Percentiles rank a stretch among this genome's conserved stretches.
phyloP scores from a whole-genome alignment of 148 eudicot genomes.

The Diospyros kaki region DNA sequence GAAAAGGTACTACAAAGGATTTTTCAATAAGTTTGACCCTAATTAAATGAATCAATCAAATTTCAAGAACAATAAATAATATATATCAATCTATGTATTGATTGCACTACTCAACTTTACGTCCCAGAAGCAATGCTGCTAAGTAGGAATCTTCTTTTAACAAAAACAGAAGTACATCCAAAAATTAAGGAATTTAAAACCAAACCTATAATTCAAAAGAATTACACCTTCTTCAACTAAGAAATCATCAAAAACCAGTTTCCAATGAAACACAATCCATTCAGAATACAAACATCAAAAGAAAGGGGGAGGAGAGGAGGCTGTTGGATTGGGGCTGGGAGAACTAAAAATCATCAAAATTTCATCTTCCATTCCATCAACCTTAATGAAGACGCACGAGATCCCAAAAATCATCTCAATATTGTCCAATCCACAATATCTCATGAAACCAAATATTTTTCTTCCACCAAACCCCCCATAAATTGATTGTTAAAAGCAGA shows the following conservation, averaged over 20 bases:
- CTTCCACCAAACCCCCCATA: not conserved
- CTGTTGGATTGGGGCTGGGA: not conserved
- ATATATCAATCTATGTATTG: too few relatives aligned
- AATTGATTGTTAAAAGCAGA: slow-evolving; percentile 1
- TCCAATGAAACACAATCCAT: not conserved
- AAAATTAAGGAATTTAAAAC: not conserved
- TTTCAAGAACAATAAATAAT: not conserved
- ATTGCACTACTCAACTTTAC: not conserved
- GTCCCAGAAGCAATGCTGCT: not conserved
- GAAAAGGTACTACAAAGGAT: not conserved
- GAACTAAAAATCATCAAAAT: not conserved
- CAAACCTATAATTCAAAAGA: slow-evolving; percentile 1
- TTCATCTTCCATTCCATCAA: not conserved
- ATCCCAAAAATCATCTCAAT: slow-evolving; percentile 7
- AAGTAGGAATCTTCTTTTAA: not conserved
- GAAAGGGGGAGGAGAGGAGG: not conserved
- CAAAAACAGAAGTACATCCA: not conserved
- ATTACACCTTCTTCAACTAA: not conserved
- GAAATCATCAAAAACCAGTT: not conserved
- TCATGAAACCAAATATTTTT: not conserved
- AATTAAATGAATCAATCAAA: not conserved
- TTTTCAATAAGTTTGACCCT: not conserved
- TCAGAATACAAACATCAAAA: not conserved
- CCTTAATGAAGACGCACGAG: not conserved
- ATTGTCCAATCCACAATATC: slow-evolving; percentile 2